These are phyloP conservation scores for Trichopus zeylanicus DNA, from an alignment of 116 monocot genomes.

Conservation along the genomic window DNA sequence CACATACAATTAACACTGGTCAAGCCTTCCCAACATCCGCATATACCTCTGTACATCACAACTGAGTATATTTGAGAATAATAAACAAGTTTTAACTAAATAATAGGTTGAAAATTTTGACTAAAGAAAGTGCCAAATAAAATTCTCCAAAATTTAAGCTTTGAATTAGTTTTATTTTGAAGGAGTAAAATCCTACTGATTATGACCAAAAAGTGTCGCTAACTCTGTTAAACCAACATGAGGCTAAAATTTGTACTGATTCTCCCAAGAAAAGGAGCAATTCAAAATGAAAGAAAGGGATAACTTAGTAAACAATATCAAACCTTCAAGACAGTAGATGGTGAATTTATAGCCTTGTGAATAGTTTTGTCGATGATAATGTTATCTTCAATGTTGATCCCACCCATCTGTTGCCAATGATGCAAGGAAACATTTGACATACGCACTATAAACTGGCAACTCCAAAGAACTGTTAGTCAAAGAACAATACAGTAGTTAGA, in stretches of 20 bases:
- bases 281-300: background rate
- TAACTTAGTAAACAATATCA: constrained; percentile 4
- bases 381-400: constrained; percentile 74
- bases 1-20: constrained; percentile 97
- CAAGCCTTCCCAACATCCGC: constrained; percentile 97
- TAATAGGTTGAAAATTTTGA: background rate
- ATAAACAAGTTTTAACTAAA: background rate
- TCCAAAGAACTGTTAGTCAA: constrained; percentile 70
- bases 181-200: no score
- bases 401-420: constrained; percentile 99
- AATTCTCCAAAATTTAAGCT: background rate
- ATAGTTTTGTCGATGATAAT: constrained; percentile 89
- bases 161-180: no score
- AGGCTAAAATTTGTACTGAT: no score
- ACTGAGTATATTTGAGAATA: background rate
- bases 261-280: no score
- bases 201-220: no score
- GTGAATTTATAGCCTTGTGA: constrained; percentile 74
- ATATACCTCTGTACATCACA: constrained; percentile 73
- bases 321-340: constrained; percentile 87
- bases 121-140: background rate
- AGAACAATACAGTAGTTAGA: background rate
- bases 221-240: no score
- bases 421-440: constrained; percentile 85
- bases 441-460: constrained; percentile 91